A percentile compares a stretch with the other conserved stretches of the same genome.
These are phyloP conservation scores for Emydomyces testavorans DNA, from an alignment of 2,329 filamentous ascomycete genomes.

Conservation along the genomic window DNA sequence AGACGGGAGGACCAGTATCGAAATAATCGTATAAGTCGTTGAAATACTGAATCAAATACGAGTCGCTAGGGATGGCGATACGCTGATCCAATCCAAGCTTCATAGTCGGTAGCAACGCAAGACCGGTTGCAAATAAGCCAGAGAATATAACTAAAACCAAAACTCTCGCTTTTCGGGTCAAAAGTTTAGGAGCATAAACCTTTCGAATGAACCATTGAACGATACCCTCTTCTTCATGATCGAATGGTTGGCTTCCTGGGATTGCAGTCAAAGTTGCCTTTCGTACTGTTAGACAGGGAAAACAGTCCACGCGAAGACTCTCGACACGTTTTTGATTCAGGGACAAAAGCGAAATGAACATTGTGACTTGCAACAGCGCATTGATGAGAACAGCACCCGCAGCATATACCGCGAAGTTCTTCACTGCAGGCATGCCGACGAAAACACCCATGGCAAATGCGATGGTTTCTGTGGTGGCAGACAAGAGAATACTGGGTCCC, in stretches of 20 bases:
- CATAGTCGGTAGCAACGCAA: constrained; percentile 75
- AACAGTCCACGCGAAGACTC: constrained; percentile 75
- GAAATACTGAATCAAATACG: constrained; percentile 92
- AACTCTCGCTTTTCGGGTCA: constrained; percentile 70
- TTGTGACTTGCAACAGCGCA: constrained; percentile 88
- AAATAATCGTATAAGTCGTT: constrained; percentile 92
- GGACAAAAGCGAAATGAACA: constrained; percentile 86
- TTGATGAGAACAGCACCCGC: constrained; percentile 96
- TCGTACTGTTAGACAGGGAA: constrained; percentile 76
- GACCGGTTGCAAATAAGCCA: constrained; percentile 70
- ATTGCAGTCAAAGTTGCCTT: constrained; percentile 56
- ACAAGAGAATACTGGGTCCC: constrained; percentile 91
- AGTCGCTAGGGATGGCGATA: constrained; percentile 84
- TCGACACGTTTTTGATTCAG: constrained; percentile 88
- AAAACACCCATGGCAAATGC: constrained; percentile 87
- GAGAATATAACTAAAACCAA: constrained; percentile 69
- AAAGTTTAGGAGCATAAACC: constrained; percentile 68
- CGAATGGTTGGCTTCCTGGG: constrained; percentile 56
- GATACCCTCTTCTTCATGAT: constrained; percentile 68
- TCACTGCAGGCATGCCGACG: constrained; percentile 94
- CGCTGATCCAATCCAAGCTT: constrained; percentile 85
- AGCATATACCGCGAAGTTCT: constrained; percentile 94
- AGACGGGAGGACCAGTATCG: constrained; percentile 82
- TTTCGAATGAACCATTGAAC: constrained; percentile 85
- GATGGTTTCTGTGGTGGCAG: constrained; percentile 85